Percentiles rank a stretch among this genome's conserved stretches.
Conservation (phyloP, 495 filamentous ascomycete genomes). For the Aspergillus ostianus region DNA sequence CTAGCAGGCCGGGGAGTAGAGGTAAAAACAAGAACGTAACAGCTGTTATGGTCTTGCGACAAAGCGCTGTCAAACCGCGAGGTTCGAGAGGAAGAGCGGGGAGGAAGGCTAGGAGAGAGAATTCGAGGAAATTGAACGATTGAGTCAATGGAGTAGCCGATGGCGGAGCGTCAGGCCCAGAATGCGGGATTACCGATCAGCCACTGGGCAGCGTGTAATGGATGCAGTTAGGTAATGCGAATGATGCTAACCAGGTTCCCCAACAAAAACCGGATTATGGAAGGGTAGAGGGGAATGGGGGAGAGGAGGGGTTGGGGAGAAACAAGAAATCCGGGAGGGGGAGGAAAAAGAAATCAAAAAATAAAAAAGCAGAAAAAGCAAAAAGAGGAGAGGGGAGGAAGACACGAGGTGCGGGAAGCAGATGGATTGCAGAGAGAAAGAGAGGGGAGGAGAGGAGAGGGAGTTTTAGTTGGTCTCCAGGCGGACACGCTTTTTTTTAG, state of each 20-base stretch:
- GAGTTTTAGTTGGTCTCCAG: no score
- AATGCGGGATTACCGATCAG: conserved; percentile 22
- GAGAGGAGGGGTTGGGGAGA: conserved; percentile 15
- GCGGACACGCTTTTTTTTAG: not conserved
- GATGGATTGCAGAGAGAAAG: not conserved
- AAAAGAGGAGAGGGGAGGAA: not conserved
- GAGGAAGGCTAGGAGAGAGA: not conserved
- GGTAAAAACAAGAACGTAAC: conserved; percentile 12
- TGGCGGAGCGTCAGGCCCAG: conserved; percentile 27
- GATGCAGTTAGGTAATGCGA: conserved; percentile 20
- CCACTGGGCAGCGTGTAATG: conserved; percentile 18
- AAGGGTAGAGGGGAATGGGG: conserved; percentile 14
- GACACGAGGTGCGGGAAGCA: not conserved
- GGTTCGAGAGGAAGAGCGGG: not conserved
- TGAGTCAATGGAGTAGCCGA: conserved; percentile 28
- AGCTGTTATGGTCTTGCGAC: no score
- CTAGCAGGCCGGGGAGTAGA: conserved; percentile 6
- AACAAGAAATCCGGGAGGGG: conserved; percentile 8
- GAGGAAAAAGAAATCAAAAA: conserved; percentile 13
- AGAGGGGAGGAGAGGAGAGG: conserved; percentile 3
- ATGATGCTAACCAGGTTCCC: conserved; percentile 1
- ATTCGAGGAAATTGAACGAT: conserved; percentile 7
- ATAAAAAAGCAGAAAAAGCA: not conserved
- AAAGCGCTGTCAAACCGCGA: no score
- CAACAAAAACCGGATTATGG: conserved; percentile 14